A percentile compares a stretch with the other conserved stretches of the same genome.
These are phyloP conservation scores for Apiospora hydei DNA, from an alignment of 2,329 filamentous ascomycete genomes.

Conservation along the genomic window DNA sequence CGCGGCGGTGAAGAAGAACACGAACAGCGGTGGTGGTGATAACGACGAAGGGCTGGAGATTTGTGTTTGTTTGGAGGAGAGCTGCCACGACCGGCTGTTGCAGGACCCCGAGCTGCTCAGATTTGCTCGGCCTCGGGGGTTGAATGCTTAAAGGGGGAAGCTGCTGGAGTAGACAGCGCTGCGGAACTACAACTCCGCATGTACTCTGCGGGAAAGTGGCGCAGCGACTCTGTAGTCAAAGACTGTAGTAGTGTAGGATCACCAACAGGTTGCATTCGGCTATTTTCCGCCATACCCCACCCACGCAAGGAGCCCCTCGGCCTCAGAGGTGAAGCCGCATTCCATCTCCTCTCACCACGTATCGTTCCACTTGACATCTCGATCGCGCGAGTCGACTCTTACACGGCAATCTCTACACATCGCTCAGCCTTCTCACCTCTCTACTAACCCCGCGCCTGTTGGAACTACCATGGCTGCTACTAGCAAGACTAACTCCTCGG, in stretches of 20 bases:
- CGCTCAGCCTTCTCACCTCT: background rate
- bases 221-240: too few species aligned
- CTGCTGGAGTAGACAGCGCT: background rate
- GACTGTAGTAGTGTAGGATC: too few species aligned
- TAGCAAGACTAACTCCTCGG: too few species aligned
- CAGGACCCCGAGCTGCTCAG: constrained; percentile 30
- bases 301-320: background rate
- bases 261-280: background rate
- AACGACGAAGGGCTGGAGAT: constrained; percentile 35
- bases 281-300: background rate
- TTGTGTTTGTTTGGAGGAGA: constrained; percentile 32
- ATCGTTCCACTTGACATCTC: background rate
- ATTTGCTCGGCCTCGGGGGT: constrained; percentile 24
- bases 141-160: background rate
- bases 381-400: background rate
- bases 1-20: constrained; percentile 23
- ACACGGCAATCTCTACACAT: background rate
- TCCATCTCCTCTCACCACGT: background rate
- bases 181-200: background rate
- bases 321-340: background rate
- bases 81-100: constrained; percentile 31
- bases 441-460: background rate
- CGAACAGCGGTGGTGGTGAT: background rate
- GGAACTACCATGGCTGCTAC: background rate
- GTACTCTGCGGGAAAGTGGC: too few species aligned